Evolutionary conservation across 192 early-diverging fungal species (phyloP).

Genomic region (Pilaira anomala): DNA sequence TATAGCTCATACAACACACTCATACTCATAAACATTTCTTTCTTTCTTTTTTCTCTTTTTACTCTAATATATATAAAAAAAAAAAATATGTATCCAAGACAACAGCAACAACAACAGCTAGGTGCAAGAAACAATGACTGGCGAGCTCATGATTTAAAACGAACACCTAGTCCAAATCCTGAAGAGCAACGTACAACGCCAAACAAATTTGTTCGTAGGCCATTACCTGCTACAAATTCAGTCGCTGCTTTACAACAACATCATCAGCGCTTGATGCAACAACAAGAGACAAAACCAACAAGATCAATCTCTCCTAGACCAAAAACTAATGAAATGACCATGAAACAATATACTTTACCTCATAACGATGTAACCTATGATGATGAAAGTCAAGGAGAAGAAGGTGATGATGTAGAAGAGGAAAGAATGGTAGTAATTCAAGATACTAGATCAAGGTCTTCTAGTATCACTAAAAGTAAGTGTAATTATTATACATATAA

Average conservation of each 20-base stretch:
- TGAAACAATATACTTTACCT: not conserved
- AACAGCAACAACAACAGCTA: too few relatives aligned
- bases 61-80: too few relatives aligned
- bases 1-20: too few relatives aligned
- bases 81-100: too few relatives aligned
- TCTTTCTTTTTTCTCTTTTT: too few relatives aligned
- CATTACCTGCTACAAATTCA: constrained; percentile 12
- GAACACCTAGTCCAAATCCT: too few relatives aligned
- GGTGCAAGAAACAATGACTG: too few relatives aligned
- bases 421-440: not conserved
- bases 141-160: too few relatives aligned
- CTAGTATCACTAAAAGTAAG: constrained; percentile 1
- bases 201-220: constrained; percentile 13
- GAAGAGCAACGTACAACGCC: not conserved
- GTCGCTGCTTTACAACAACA: constrained; percentile 30
- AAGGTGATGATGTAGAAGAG: constrained; percentile 1
- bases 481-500: too few relatives aligned
- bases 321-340: constrained; percentile 1
- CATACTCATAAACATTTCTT: too few relatives aligned
- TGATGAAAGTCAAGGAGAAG: not conserved
- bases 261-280: constrained; percentile 22
- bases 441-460: constrained; percentile 10
- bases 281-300: constrained; percentile 15
- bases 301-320: not conserved
- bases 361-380: not conserved